Conservation (phyloP, 495 filamentous ascomycete genomes). For the Podospora fimiseda region DNA sequence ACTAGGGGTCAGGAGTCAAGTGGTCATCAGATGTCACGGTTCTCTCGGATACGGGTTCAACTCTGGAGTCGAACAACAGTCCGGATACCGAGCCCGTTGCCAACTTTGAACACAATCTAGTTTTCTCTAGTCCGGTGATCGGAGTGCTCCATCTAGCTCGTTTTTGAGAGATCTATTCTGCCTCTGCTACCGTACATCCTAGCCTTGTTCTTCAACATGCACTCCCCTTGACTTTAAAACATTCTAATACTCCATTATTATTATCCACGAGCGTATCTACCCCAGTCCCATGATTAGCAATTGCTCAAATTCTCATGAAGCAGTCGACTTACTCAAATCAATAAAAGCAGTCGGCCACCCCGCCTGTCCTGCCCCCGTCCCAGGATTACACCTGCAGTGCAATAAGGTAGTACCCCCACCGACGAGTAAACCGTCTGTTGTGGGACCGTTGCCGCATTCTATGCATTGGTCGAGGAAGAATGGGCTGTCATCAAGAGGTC, state of each 20-base stretch:
- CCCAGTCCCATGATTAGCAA: not conserved
- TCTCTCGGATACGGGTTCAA: too few relatives aligned
- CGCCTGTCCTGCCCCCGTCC: conserved; percentile 13
- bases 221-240: conserved; percentile 11
- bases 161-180: too few relatives aligned
- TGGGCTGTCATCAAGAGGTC: conserved; percentile 3
- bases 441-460: conserved; percentile 17
- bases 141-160: too few relatives aligned
- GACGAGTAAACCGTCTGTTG: conserved; percentile 7
- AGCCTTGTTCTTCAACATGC: conserved; percentile 5
- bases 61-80: too few relatives aligned
- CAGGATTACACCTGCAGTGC: conserved; percentile 22
- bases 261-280: conserved; percentile 22
- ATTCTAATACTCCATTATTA: conserved; percentile 20
- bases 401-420: conserved; percentile 8
- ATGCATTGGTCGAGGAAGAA: conserved; percentile 21
- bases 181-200: too few relatives aligned
- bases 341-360: conserved; percentile 19
- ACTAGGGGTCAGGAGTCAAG: too few relatives aligned
- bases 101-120: too few relatives aligned
- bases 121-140: too few relatives aligned
- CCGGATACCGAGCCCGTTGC: too few relatives aligned
- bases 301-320: too few relatives aligned
- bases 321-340: conserved; percentile 20
- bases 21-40: too few relatives aligned